Evolutionary conservation across 2,329 filamentous ascomycete species (phyloP), one percentile per base, ranked within the genome.

Genomic region (Diplocarpon rosae): DNA sequence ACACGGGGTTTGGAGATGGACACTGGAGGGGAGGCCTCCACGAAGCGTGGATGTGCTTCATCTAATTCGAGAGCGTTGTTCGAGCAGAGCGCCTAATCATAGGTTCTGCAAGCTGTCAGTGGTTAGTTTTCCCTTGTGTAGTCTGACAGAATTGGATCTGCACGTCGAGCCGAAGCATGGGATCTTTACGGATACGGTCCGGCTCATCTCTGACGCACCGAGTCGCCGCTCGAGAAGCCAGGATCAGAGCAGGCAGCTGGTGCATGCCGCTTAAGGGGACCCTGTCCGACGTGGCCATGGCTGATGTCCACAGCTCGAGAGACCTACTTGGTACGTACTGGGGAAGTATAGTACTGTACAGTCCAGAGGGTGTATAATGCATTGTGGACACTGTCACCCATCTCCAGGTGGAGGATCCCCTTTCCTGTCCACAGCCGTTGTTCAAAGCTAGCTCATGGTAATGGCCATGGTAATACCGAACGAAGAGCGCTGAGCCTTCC

Each of bases 111-210:
- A 58, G 56, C 61, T 67, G 61, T 66, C 60, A 66, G 62, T 67
- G 66, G 66, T 62, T 60, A 58, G 60, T 46, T 48, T 45, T n/a
- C n/a, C n/a, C n/a, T n/a, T n/a, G n/a, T n/a, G n/a, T n/a, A n/a
- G 20, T 43, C 44, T 43, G 53, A 53, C 55, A 48, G 45, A 56
- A 52, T 59, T 58, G 58, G 56, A 65, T 60, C 60, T 57, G 57
- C 59, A 63, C 61, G 59, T 65, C 62, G 56, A 62, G 62, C 60
- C 60, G 60, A 62, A 62, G 58, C 61, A 61, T 61, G 62, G 63
- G 64, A 64, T 66, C 62, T 7, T 63, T 60, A 65, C 66, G 65
- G 65, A 65, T 64, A 63, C 63, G 64, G 65, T 61, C 65, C 66
- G 65, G 66, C 63, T 60, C 57, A 50, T 48, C 20, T 24, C 7